These are phyloP conservation scores for Rhodotorula sp. DNA, from an alignment of 1,284 basidiomycete genomes.

Conservation along the genomic window DNA sequence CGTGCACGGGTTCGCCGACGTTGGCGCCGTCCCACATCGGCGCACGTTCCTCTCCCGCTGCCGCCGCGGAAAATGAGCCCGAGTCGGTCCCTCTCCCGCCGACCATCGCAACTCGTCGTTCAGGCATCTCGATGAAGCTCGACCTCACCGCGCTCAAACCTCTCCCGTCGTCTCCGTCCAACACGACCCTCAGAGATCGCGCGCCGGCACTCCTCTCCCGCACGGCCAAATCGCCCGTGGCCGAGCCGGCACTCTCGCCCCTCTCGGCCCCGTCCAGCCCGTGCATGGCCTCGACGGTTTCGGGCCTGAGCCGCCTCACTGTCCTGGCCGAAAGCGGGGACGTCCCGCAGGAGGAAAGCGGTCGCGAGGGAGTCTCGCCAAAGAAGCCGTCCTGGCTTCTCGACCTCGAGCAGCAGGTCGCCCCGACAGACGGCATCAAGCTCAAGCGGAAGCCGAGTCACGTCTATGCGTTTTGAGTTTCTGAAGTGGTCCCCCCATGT, in stretches of 20 bases:
- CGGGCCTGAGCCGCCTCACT: not conserved
- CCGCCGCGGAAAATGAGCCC: not conserved
- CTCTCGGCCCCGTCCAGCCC: conserved; percentile 15
- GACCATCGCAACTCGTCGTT: not conserved
- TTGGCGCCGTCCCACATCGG: no score
- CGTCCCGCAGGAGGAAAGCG: not conserved
- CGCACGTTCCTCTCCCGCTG: not conserved
- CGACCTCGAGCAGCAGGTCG: conserved; percentile 3
- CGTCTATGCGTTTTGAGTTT: conserved; percentile 12
- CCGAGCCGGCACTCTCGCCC: not conserved
- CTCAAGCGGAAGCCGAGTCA: conserved; percentile 1
- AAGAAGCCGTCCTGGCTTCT: conserved; percentile 9
- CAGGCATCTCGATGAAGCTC: not conserved
- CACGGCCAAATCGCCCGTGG: conserved; percentile 5
- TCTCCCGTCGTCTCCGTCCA: not conserved
- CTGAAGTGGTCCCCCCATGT: not conserved
- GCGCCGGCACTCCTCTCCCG: not conserved
- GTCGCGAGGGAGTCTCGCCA: not conserved
- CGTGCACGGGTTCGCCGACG: not conserved
- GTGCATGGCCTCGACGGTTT: not conserved
- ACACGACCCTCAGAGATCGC: not conserved
- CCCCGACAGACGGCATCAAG: conserved; percentile 8
- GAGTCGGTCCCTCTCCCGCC: not conserved
- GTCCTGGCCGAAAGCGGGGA: not conserved
- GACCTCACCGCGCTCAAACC: not conserved